phyloP scores from a whole-genome alignment of 2,329 filamentous ascomycete species.

The Ophiognomonia clavigignenti-juglandacearum region DNA sequence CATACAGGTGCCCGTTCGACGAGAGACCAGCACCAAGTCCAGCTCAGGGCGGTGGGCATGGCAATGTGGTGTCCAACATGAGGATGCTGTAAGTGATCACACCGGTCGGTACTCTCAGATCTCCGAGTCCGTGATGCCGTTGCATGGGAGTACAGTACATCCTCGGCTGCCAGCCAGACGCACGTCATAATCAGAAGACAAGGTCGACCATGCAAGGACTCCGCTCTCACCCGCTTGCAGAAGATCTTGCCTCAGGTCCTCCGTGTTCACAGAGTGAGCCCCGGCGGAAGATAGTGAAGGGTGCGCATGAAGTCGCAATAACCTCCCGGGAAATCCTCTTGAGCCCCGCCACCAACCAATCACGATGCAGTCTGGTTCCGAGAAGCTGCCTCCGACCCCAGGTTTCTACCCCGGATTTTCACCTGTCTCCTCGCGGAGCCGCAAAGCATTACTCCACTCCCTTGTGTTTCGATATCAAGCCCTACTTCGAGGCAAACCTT shows the following conservation, averaged over 20 bases:
- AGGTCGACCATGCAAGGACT: too few species aligned
- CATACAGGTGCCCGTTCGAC: too few species aligned
- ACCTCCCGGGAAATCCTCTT: constrained; percentile 17
- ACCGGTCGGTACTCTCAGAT: too few species aligned
- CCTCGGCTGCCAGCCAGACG: too few species aligned
- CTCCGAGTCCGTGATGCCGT: too few species aligned
- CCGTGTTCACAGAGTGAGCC: background rate
- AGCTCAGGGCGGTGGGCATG: too few species aligned
- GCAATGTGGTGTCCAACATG: too few species aligned
- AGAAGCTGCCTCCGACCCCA: constrained; percentile 5
- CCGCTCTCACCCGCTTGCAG: background rate
- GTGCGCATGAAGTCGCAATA: constrained; percentile 1
- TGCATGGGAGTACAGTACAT: too few species aligned
- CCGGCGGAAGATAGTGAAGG: background rate
- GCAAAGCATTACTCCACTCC: constrained; percentile 13
- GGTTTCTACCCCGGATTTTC: constrained; percentile 6
- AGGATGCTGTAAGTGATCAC: too few species aligned
- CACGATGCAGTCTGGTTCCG: constrained; percentile 1
- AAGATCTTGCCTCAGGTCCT: background rate
- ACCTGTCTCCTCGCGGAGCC: constrained; percentile 11
- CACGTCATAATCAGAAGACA: too few species aligned
- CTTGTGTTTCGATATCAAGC: background rate
- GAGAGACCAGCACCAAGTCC: too few species aligned
- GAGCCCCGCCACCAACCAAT: constrained; percentile 7
- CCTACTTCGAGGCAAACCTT: too few species aligned